Conservation (phyloP, 2,329 filamentous ascomycete genomes). For the Dryadomyces sulphureus region DNA sequence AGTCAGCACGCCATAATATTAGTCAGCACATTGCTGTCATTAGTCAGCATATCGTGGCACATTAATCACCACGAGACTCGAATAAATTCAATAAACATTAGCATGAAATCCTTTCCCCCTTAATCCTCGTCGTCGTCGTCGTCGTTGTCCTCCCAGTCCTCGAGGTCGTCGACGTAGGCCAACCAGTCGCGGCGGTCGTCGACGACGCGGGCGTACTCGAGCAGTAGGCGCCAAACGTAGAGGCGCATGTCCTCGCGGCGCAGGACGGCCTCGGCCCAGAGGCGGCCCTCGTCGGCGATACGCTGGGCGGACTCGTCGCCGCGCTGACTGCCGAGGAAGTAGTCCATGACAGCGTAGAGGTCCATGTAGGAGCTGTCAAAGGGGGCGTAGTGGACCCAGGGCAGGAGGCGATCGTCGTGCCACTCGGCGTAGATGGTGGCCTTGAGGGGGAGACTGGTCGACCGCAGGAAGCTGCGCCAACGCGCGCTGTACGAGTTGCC, state of each 20-base stretch:
- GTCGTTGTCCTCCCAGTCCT: background rate
- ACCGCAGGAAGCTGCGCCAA: conserved; percentile 48
- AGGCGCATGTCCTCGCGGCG: conserved; percentile 51
- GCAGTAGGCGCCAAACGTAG: conserved; percentile 45
- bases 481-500: conserved; percentile 49
- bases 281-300: conserved; percentile 44
- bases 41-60: no score
- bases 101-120: no score
- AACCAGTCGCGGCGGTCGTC: conserved; percentile 28
- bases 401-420: conserved; percentile 53
- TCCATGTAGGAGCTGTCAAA: conserved; percentile 54
- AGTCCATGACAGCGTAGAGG: conserved; percentile 49
- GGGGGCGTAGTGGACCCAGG: conserved; percentile 60
- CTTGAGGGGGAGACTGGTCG: conserved; percentile 52
- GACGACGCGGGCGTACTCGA: conserved; percentile 39
- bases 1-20: no score
- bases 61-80: no score
- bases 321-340: conserved; percentile 32
- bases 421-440: conserved; percentile 59
- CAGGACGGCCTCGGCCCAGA: conserved; percentile 47
- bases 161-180: conserved; percentile 28
- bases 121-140: no score
- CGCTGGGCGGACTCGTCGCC: conserved; percentile 36
- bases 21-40: no score
- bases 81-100: no score